Base-by-base conservation (phyloP, 257 asterid species). In the Pogostemon cablin region DNA sequence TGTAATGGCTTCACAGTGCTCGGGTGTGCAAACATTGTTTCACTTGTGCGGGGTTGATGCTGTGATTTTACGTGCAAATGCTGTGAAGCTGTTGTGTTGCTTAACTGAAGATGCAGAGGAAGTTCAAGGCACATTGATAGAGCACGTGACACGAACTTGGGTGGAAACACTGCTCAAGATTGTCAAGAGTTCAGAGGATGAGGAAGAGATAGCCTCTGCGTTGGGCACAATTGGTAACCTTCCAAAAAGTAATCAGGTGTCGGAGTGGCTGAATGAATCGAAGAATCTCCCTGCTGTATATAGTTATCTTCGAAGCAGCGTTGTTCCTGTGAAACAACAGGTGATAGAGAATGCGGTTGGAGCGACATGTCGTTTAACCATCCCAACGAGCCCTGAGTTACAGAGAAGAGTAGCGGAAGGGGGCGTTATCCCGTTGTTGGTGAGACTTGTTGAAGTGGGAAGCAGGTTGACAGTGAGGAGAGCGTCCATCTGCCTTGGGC, bases 391-490 rank as follows among this genome's bases (percentile, higher is more conserved):
- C 71, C 72, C 43, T 38, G 74, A 56, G 53, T 62, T 76, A 42
- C 90, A 85, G 80, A 81, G 73, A 74, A 81, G 72, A 83, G 93
- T 81, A 55, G 91, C 82, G 0, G 87, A 83, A 80, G 86, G 87
- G 11, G 80, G 81, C 17, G 43, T 75, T 37, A 79, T 85, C 10
- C 86, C 83, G 0, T 39, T 54, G 46, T 63, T 87, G 81, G 86
- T 87, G 38, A 78, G 59, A 65, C 74, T 86, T 78, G 79, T 87
- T 5, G 89, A 82, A 60, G 7, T 5, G 4, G 91, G 90, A 48
- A 80, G 84, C 54, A 77, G 66, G 75, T 63, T 73, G 72, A 77
- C 87, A 17, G 74, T 76, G 49, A 77, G 59, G 32, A 71, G 77
- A 42, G 85, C 86, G 10, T 83, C 91, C 61, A 35, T 75, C 76